Percentiles rank a stretch among this genome's conserved stretches.
phyloP scores from a whole-genome alignment of 768 basidiomycete genomes.

The Phallus indusiatus region DNA sequence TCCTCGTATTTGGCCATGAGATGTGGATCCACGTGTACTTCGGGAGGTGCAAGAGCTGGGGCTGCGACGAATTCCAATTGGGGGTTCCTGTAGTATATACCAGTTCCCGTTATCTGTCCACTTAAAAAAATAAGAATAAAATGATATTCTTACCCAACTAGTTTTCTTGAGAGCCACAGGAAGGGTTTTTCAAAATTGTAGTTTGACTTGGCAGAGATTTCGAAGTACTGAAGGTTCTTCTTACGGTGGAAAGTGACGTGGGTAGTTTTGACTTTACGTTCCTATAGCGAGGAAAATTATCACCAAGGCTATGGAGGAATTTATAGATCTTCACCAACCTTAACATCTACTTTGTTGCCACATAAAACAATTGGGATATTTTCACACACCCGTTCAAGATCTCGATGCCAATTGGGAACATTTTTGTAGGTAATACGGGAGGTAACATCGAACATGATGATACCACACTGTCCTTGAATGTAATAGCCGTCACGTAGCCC shows the following conservation, averaged over 20 bases:
- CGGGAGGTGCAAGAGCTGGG: constrained; percentile 89
- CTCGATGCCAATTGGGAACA: constrained; percentile 99
- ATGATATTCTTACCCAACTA: constrained; percentile 69
- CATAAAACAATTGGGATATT: constrained; percentile 99
- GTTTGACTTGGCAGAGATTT: constrained; percentile 99
- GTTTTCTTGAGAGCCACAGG: constrained; percentile 97
- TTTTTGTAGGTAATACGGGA: constrained; percentile 99
- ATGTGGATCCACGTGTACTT: constrained; percentile 70
- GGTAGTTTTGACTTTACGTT: constrained; percentile 99
- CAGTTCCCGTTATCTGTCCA: neutral
- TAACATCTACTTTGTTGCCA: constrained; percentile 99
- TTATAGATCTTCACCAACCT: constrained; percentile 44
- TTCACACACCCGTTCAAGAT: constrained; percentile 98
- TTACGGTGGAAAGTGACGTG: constrained; percentile 99
- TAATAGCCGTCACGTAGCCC: constrained; percentile 96
- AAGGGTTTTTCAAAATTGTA: constrained; percentile 99
- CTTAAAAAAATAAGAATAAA: neutral
- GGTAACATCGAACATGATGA: constrained; percentile 99
- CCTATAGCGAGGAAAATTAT: constrained; percentile 37
- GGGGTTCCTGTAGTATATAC: constrained; percentile 49
- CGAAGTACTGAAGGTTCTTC: constrained; percentile 99
- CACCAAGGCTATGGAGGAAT: neutral
- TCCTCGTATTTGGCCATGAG: constrained; percentile 73
- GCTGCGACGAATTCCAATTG: constrained; percentile 93
- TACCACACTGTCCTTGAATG: constrained; percentile 97